Conservation (phyloP, 163 green algal genomes). For the Scenedesmus sp. region DNA sequence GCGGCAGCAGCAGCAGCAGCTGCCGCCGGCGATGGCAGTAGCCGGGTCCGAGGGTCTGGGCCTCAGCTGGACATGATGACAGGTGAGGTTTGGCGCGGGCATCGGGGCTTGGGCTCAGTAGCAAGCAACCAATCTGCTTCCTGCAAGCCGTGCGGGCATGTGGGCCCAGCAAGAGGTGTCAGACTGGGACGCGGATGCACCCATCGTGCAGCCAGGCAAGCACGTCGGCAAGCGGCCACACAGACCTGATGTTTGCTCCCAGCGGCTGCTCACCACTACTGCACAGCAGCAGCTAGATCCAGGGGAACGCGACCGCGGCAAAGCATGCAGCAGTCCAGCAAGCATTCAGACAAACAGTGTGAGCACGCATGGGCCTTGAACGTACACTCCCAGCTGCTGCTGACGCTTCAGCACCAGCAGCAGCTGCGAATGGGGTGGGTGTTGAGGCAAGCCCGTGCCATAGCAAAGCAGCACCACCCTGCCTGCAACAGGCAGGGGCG, state of each 20-base stretch:
- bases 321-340: too few species aligned
- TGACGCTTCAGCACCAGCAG: neutral
- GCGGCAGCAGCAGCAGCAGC: slow-evolving; percentile 13
- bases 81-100: neutral
- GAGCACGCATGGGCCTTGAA: too few species aligned
- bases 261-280: neutral
- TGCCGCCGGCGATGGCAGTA: slow-evolving; percentile 11
- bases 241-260: too few species aligned
- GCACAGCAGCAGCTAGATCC: neutral
- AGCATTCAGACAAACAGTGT: neutral
- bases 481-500: neutral
- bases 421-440: neutral
- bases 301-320: neutral
- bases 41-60: slow-evolving; percentile 15
- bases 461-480: neutral
- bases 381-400: neutral
- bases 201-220: too few species aligned
- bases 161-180: too few species aligned
- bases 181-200: too few species aligned
- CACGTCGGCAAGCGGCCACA: too few species aligned
- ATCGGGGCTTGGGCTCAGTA: neutral
- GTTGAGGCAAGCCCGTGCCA: neutral
- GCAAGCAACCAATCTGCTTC: too few species aligned
- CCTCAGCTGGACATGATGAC: slow-evolving; percentile 52
- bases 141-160: too few species aligned